Evolutionary conservation across 2,329 filamentous ascomycete species (phyloP), one percentile per base, ranked within the genome.

Genomic region (Stemphylium beticola): DNA sequence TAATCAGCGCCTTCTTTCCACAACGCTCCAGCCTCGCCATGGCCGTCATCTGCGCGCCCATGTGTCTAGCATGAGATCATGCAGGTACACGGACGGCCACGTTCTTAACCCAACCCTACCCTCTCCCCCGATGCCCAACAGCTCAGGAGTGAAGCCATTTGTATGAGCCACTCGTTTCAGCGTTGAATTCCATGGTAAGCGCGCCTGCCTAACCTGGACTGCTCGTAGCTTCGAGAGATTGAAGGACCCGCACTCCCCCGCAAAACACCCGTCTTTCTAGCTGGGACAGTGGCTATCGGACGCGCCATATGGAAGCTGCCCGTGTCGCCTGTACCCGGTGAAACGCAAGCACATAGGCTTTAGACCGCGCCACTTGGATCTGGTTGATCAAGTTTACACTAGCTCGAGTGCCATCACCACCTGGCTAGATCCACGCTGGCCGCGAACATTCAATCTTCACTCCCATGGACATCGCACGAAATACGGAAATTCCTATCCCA

Each of bases 11-110:
- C 26, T 22, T n/a, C 37, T 24, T 22, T 29, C 29, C 17, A 20
- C 42, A 41, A 29, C 36, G 36, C 31, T 43, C 43, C 31, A 49
- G 46, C 43, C 31, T 42, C 38, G 22, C 22, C 44, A 44, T 39
- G 37, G 33, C 40, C 49, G 55, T 40, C 46, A 48, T 48, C 42
- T 38, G 31, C 20, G 39, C 43, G 38, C 29, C 39, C 45, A 40
- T 26, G 38, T 39, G 43, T 37, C 36, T 29, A 22, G 34, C 46
- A 52, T 50, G 31, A 31, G 43, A 49, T 52, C 17, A 58, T 56
- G 62, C 64, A 67, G 61, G 62, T 62, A 67, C 62, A 49, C 57
- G 52, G 46, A 49, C 57, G 52, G 46, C 55, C 58, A 46, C 33
- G 20, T 55, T 45, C 29, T 38, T 55, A 53, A 45, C 53, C 51